Base-by-base conservation (phyloP, 1,284 basidiomycete genomes). In the Microbotryomycetes sp. region DNA sequence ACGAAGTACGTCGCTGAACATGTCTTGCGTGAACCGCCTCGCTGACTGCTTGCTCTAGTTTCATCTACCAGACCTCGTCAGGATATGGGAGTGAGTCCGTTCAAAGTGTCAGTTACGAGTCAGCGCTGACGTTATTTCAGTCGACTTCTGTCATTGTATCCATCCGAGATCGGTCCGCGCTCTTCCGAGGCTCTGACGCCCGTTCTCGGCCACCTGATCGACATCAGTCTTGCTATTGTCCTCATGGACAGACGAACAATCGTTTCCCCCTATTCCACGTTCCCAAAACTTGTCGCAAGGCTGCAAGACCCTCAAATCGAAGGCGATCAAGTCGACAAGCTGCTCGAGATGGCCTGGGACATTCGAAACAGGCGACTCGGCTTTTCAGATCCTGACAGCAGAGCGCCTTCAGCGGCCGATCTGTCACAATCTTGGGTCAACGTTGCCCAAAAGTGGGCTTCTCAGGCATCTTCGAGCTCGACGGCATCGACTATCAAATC, bases 81-180 rank as follows among this genome's bases (percentile, higher is more conserved):
- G 64, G 5, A 45, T 68, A 5, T 68, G 67, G 67, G 67, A 68
- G 58, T 56, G 15, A 30, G 61, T 55, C 5, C 3, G 45, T 21
- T 13, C 11, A 7, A 21, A 18, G 3, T 21, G 26, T 30, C 26
- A 52, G 7, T 29, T 26, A 5, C 28, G 6, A 2, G 2, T 23
- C n/a, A 2, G 7, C 26, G 13, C 30, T 52, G 13, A 47, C 41
- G 4, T 3, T 5, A 3, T 5, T 24, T 16, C 54, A 64, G 57
- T 27, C 66, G 66, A 4, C n/a, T 68, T 29, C 29, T 68, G 13
- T 59, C 64, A 11, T 45, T 68, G 6, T 66, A 60, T 46, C 67
- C 64, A 2, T 23, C 59, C 18, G 55, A 51, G 1, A 26, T 18
- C 3, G 56, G 49, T 2, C n/a, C 52, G 0, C 57, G 54, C 2